These are phyloP conservation scores for Alloascoidea hylecoeti DNA, from an alignment of 805 yeast genomes.

Conservation along the genomic window DNA sequence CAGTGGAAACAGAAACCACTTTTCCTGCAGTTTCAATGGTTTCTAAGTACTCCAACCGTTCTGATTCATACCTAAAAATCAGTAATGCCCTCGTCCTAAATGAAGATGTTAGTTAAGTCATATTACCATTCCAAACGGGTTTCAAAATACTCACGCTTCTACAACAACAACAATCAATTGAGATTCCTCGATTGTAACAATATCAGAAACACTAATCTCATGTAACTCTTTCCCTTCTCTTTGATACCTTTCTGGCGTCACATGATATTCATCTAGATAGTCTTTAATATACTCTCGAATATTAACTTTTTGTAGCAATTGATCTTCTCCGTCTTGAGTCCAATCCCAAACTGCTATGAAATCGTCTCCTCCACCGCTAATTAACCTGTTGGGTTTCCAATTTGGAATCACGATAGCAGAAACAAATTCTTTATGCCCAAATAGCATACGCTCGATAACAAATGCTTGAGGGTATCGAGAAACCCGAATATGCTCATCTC, in stretches of 20 bases:
- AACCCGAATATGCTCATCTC: constrained; percentile 92
- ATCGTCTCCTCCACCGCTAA: constrained; percentile 91
- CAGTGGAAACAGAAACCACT: constrained; percentile 10
- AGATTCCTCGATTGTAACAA: constrained; percentile 16
- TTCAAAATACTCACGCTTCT: constrained; percentile 29
- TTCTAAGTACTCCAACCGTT: constrained; percentile 11
- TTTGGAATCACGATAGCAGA: constrained; percentile 45
- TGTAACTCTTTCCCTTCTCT: constrained; percentile 13
- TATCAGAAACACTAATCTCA: constrained; percentile 11
- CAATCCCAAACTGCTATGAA: constrained; percentile 69
- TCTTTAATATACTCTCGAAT: constrained; percentile 26
- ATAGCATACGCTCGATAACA: constrained; percentile 69
- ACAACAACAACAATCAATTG: constrained; percentile 25
- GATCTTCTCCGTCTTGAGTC: constrained; percentile 31
- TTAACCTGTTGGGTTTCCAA: constrained; percentile 33
- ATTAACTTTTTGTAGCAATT: constrained; percentile 32
- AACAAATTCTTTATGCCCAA: constrained; percentile 79
- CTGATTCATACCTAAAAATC: constrained; percentile 13
- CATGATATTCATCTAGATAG: constrained; percentile 38
- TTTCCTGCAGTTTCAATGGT: constrained; percentile 13
- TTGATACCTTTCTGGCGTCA: constrained; percentile 52
- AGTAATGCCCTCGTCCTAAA: constrained; percentile 12
- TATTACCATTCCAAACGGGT: constrained; percentile 14
- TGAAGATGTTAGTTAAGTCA: constrained; percentile 12
- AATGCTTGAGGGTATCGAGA: constrained; percentile 68